Evolutionary conservation across 176 grass and related monocot species (phyloP), one percentile per base, ranked within the genome.

Genomic region (Triticum aestivum): DNA sequence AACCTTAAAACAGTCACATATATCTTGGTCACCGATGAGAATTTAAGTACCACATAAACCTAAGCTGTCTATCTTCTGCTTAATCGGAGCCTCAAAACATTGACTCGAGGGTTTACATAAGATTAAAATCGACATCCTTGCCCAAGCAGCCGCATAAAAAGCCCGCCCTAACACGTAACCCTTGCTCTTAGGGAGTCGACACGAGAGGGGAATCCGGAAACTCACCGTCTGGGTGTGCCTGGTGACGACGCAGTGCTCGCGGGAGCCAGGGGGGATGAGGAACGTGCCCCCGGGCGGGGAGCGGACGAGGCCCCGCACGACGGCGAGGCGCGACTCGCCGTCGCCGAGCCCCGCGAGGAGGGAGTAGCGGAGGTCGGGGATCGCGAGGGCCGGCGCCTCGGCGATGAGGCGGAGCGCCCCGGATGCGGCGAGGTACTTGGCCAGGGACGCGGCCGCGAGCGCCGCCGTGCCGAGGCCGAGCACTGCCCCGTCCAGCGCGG

Each of bases 401-500:
- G 78, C 87, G 79, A 98, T 93, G 82, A 92, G 92, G 10, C 85
- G 88, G 65, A 98, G 90, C 58, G 89, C 85, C 51, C 83, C 69
- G 35, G 97, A 88, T 73, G 77, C 75, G 49, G 89, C 68, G 58
- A 96, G 69, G 90, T 94, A 96, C 85, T 94, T 98, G 65, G 84
- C 32, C 88, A 92, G 95, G 64, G 92, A 91, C 26, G 82, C 86
- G 59, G 88, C 75, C 59, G 97, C 88, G 79, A 89, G 79, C 47
- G 89, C 65, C 2, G 88, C 94, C 8, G 94, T 88, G 61, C 88
- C 92, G 69, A 94, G 82, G 61, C 97, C 97, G 33, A 96, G 84
- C 71, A 98, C 45, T 8, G 97, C 92, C 38, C 90, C 92, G 87
- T 98, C 97, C 82, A 92, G 89, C 47, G 94, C 85, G n/a, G 88